Evolutionary conservation across 169 alveolate genomes (phyloP), one percentile per base, ranked within the genome.

Genomic region (Plasmodium chabaudi): DNA sequence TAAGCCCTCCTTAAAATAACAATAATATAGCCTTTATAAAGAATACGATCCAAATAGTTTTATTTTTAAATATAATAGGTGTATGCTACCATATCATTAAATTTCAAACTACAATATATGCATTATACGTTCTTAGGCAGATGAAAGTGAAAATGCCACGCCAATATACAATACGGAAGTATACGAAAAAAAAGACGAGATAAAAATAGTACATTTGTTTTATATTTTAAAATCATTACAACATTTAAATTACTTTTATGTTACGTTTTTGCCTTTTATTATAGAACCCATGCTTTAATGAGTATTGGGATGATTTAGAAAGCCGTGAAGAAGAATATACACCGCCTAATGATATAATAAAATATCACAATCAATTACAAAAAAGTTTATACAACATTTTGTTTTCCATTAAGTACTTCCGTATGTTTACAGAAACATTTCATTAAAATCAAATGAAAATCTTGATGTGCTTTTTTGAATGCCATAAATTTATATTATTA

Each of bases 341-440:
- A 55, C 90, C 90, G 1, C 67, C 90, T 5, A 46, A 59, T 19
- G 90, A 82, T 67, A 65, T 82, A 17, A 68, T 34, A 51, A 82
- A 82, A 55, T 53, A 55, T 60, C 72, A 67, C 44, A 23, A 21
- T 21, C 27, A 56, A 53, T 67, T 65, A 57, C 90, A 82, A 63
- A 68, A 82, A 60, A 82, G 69, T 15, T 71, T 82, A 27, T 82
- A 53, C 49, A 82, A 82, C 47, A 67, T 68, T 67, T 70, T 82
- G 49, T 82, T 82, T 68, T 82, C 90, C 13, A 56, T 82, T 46
- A 82, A 82, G 56, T 82, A 82, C 51, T 82, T 82, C 68, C 79
- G 90, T 82, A 75, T 47, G 88, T 72, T 51, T 57, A 9, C 65
- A 15, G 4, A 15, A 57, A 57, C 10, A 57, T n/a, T n/a, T 27